phyloP scores from a whole-genome alignment of 345 rosid species.

The Ailanthus altissimus region DNA sequence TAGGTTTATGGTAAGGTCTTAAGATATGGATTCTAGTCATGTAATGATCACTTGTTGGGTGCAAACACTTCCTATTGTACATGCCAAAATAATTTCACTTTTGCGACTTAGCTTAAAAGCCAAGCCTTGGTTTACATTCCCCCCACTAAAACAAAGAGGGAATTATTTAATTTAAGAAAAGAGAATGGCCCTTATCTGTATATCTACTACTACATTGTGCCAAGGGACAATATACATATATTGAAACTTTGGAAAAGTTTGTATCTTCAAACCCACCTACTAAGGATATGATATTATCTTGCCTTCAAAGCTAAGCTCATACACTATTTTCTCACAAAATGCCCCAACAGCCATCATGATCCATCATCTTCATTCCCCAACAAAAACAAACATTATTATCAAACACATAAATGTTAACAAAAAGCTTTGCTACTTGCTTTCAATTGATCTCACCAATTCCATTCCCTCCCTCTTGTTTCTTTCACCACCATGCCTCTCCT shows the following conservation, averaged over 20 bases:
- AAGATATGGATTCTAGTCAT: background rate
- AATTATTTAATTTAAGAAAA: conserved; percentile 7
- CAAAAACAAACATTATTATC: conserved; percentile 12
- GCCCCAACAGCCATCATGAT: conserved; percentile 21
- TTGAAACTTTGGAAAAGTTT: background rate
- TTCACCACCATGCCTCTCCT: conserved; percentile 24
- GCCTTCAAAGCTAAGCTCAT: conserved; percentile 51
- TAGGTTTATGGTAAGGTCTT: background rate
- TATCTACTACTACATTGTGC: background rate
- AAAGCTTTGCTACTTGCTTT: background rate
- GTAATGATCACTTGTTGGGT: background rate
- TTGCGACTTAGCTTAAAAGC: conserved; percentile 54
- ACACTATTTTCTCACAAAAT: background rate
- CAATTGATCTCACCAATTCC: background rate
- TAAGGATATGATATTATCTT: conserved; percentile 26
- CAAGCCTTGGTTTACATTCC: conserved; percentile 30
- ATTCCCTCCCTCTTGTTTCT: background rate
- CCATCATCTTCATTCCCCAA: background rate
- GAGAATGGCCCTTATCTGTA: background rate
- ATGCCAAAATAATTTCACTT: background rate
- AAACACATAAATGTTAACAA: conserved; percentile 28
- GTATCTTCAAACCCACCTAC: conserved; percentile 14
- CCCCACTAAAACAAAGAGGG: background rate
- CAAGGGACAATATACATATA: background rate
- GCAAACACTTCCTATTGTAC: background rate